Base-by-base conservation (phyloP, 2,329 filamentous ascomycete species). In the Paramyrothecium roridum region DNA sequence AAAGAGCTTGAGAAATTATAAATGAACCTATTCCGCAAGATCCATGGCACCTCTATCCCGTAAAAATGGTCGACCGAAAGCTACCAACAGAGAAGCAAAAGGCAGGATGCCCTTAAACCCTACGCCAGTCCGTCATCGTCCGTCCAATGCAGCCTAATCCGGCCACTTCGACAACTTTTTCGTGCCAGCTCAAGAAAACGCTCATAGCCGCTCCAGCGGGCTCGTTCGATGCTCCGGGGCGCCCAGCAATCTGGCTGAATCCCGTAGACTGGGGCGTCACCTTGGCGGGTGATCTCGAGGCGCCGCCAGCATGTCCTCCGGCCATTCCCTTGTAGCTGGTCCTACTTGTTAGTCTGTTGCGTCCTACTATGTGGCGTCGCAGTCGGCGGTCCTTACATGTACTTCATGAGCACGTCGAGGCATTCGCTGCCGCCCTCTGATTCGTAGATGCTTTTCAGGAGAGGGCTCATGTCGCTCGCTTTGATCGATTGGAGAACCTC, bases 401-500 rank as follows among this genome's bases (percentile, higher is more conserved):
- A 99, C 79, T 99, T 99, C 90, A 96, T 96, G 72, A 99, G 78
- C 52, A 93, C 91, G 73, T 99, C 95, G 63, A 96, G 78, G 58
- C 90, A 82, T 75, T 98, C 95, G 58, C 85, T 85, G 26, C 95
- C 95, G 58, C 90, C 90, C 52, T 89, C 85, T 12, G 87, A 86
- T 57, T 78, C 79, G 76, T 95, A 92, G 67, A 98, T 89, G 56
- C 87, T 84, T 74, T 88, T 86, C 63, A 99, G 79, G 67, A 98
- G 86, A 16, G 91, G 89, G 60, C 87, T 91, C 90, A 98, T 98
- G 65, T 99, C 95, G 65, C 90, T 90, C 68, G 95, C 92, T 72
- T 96, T 93, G 76, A 98, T 98, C 20, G 91, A 95, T 74, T 96
- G 93, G 61, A 99, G 80, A 56, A 98, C 93, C 76, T 99, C 95